Conservation (phyloP, 73 alveolate species). For the Paramecium sexaurelia region DNA sequence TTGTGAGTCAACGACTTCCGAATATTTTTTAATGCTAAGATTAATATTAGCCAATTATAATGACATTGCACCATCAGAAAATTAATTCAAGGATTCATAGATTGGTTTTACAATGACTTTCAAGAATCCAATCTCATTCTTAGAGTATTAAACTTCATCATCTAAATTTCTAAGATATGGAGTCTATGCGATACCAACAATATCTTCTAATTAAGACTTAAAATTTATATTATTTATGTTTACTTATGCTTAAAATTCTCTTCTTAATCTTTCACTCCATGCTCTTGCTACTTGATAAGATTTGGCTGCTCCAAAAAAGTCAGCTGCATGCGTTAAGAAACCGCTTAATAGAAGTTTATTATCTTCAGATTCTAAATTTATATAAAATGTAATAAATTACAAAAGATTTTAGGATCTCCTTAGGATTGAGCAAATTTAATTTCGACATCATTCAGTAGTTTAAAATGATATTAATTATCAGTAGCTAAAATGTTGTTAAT, state of each 20-base stretch:
- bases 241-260: constrained; percentile 64
- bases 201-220: constrained; percentile 51
- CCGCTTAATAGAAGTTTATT: constrained; percentile 36
- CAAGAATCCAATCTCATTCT: constrained; percentile 59
- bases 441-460: constrained; percentile 18
- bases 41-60: neutral
- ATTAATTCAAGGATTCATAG: constrained; percentile 57
- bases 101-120: constrained; percentile 60
- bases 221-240: neutral
- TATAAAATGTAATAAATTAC: neutral
- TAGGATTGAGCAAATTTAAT: constrained; percentile 12
- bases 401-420: constrained; percentile 2
- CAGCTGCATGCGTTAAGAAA: constrained; percentile 55
- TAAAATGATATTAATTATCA: constrained; percentile 50
- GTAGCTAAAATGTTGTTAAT: constrained; percentile 80
- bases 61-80: constrained; percentile 11
- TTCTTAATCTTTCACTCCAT: constrained; percentile 62
- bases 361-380: constrained; percentile 26
- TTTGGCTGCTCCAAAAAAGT: constrained; percentile 52
- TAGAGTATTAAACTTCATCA: constrained; percentile 31
- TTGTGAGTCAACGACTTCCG: neutral
- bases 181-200: constrained; percentile 23
- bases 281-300: constrained; percentile 2
- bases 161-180: constrained; percentile 59
- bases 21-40: neutral